A percentile compares a stretch with the other conserved stretches of the same genome.
These are phyloP conservation scores for Glycyrrhiza uralensis DNA, from an alignment of 306 rosid species.

Conservation along the genomic window DNA sequence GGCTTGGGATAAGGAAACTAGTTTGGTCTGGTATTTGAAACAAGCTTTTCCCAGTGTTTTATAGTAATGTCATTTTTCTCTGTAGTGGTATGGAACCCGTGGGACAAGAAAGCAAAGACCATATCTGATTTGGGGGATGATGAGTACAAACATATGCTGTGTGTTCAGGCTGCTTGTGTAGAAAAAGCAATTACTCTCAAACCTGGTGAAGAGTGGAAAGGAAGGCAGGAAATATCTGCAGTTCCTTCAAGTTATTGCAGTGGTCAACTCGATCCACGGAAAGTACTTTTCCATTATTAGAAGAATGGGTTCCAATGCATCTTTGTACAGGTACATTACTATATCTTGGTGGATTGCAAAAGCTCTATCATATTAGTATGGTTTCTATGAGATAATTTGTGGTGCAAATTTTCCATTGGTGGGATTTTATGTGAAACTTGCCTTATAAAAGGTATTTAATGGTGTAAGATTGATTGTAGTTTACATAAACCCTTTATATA, in stretches of 20 bases:
- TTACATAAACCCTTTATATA: too few species aligned
- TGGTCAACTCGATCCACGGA: constrained; percentile 68
- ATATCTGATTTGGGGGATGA: constrained; percentile 61
- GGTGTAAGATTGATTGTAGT: background rate
- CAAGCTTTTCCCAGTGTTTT: background rate
- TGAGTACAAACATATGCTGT: constrained; percentile 66
- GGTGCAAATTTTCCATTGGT: constrained; percentile 1
- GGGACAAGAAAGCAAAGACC: constrained; percentile 80
- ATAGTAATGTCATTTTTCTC: background rate
- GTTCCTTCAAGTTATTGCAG: constrained; percentile 77
- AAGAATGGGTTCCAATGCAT: constrained; percentile 14
- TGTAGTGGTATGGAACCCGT: constrained; percentile 84
- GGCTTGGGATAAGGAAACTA: background rate
- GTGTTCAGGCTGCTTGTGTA: constrained; percentile 70
- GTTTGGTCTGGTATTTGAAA: background rate
- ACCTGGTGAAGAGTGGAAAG: constrained; percentile 92
- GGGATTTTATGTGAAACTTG: background rate
- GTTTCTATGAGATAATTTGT: background rate
- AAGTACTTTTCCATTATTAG: constrained; percentile 29
- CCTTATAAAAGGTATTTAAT: background rate
- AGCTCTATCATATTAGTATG: background rate
- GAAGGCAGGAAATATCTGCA: constrained; percentile 67
- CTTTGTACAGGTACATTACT: constrained; percentile 42
- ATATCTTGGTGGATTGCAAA: background rate
- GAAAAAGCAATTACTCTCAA: constrained; percentile 60